These are phyloP conservation scores for Talinum fruticosum DNA, from an alignment of 148 eudicot genomes.

Conservation along the genomic window DNA sequence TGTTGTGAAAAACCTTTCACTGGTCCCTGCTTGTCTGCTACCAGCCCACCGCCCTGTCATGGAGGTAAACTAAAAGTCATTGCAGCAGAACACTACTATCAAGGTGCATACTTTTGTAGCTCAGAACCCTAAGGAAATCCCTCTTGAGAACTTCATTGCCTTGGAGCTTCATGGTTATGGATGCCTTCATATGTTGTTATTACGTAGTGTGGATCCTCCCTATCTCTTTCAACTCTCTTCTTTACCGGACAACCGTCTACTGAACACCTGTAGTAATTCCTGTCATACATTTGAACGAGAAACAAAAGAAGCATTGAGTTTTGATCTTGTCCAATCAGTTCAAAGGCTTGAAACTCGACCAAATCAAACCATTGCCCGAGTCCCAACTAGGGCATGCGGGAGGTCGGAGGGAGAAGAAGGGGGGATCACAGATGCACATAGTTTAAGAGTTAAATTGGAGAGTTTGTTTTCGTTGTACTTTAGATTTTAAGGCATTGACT, in stretches of 20 bases:
- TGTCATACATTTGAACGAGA: slow-evolving; percentile 17
- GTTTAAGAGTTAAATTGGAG: background rate
- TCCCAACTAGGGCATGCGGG: too few species aligned
- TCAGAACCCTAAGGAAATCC: background rate
- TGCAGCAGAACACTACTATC: background rate
- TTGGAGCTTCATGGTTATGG: slow-evolving; percentile 49
- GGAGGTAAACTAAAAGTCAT: background rate
- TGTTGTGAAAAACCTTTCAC: slow-evolving; percentile 10
- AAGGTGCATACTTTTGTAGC: background rate
- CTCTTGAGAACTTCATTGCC: slow-evolving; percentile 12
- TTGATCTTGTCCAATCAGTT: too few species aligned
- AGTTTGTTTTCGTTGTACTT: background rate
- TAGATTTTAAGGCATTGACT: background rate
- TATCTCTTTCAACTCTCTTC: slow-evolving; percentile 63
- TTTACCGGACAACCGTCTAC: slow-evolving; percentile 56
- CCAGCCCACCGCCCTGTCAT: background rate
- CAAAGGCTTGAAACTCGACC: too few species aligned
- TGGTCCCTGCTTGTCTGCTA: background rate
- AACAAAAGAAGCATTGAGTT: background rate
- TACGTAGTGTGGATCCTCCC: slow-evolving; percentile 51
- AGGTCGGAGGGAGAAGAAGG: too few species aligned
- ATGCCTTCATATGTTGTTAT: slow-evolving; percentile 69
- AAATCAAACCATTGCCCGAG: too few species aligned
- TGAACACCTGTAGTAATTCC: slow-evolving; percentile 69
- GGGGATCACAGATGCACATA: background rate